Percentiles rank a stretch among this genome's conserved stretches.
Evolutionary conservation across 345 rosid species (phyloP).

Genomic region (Eucalyptus cloeziana): DNA sequence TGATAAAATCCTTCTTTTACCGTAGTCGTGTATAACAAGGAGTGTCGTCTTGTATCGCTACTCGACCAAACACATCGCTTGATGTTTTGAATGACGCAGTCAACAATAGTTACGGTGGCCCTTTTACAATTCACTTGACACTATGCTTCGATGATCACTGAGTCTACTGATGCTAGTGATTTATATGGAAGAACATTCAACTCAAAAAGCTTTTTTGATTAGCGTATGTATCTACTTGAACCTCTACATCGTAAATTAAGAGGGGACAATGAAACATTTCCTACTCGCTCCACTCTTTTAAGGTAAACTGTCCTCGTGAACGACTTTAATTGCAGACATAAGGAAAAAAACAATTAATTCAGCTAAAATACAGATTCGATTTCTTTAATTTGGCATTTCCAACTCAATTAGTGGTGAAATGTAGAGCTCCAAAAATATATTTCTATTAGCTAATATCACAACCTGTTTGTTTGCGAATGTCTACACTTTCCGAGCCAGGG

Average conservation of each 20-base stretch:
- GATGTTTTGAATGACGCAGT: not conserved
- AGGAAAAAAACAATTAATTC: not conserved
- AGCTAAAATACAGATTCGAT: not conserved
- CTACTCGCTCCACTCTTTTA: not conserved
- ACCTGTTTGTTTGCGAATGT: not conserved
- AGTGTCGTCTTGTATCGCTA: not conserved
- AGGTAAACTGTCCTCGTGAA: not conserved
- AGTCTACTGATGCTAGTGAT: not conserved
- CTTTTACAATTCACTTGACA: not conserved
- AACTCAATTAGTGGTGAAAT: not conserved
- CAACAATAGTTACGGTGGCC: not conserved
- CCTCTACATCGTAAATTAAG: not conserved
- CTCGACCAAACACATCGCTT: not conserved
- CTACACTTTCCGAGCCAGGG: conserved; percentile 68
- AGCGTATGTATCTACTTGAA: not conserved
- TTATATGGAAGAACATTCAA: not conserved
- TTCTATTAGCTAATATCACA: not conserved
- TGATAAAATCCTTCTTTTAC: not conserved
- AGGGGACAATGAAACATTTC: not conserved
- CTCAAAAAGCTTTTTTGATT: not conserved
- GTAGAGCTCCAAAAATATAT: not conserved
- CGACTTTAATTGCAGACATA: not conserved
- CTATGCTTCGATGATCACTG: not conserved
- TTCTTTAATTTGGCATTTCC: not conserved
- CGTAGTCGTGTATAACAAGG: not conserved